Conservation (phyloP, 78 protist genomes). For the Tieghemostelium lacteum region DNA sequence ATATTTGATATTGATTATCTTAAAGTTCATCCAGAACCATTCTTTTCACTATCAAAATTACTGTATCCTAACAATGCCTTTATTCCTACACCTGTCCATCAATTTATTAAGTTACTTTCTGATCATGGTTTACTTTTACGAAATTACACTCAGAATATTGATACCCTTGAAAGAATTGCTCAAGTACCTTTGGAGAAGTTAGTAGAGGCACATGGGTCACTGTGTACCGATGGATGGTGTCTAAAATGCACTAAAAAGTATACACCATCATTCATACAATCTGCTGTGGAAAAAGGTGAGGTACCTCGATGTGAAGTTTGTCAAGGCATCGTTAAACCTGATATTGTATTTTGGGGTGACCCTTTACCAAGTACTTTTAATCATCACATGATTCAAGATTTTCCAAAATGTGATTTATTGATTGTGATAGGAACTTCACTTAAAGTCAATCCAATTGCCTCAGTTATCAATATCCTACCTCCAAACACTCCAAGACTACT, state of each 20-base stretch:
- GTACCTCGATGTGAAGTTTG: constrained; percentile 40
- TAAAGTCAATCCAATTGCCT: constrained; percentile 67
- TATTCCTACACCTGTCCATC: constrained; percentile 90
- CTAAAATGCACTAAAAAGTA: constrained; percentile 28
- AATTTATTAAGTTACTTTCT: constrained; percentile 84
- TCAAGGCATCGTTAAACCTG: constrained; percentile 79
- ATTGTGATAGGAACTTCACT: constrained; percentile 86
- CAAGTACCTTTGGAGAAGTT: constrained; percentile 61
- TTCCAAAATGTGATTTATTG: constrained; percentile 79
- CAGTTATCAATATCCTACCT: constrained; percentile 4
- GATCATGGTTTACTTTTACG: constrained; percentile 87
- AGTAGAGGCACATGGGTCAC: constrained; percentile 94
- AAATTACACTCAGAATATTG: constrained; percentile 97
- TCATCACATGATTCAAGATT: constrained; percentile 31
- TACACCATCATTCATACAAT: constrained; percentile 46
- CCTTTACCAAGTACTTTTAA: constrained; percentile 83
- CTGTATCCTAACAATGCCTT: constrained; percentile 79
- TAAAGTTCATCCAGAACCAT: constrained; percentile 87
- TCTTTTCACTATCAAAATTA: constrained; percentile 88
- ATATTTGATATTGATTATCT: constrained; percentile 86
- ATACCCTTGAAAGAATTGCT: constrained; percentile 90
- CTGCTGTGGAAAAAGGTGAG: constrained; percentile 28
- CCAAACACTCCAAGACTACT: constrained; percentile 28
- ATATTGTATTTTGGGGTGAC: constrained; percentile 93
- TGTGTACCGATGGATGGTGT: constrained; percentile 72